Evolutionary conservation across 179 eudicot genomes (phyloP), one percentile per base, ranked within the genome.

Genomic region (Patellifolia procumbens): DNA sequence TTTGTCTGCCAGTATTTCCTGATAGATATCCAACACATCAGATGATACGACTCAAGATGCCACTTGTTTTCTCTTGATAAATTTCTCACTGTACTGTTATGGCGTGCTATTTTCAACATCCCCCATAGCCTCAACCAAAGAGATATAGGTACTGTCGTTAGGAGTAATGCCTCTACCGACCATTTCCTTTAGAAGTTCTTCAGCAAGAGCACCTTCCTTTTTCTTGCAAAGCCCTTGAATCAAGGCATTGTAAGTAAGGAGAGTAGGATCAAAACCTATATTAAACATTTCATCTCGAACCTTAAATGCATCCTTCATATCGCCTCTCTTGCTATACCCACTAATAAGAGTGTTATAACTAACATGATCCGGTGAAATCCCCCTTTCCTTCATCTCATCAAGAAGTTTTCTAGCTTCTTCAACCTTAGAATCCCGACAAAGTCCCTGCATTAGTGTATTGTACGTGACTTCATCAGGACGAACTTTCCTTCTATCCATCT

Each of bases 291-390:
- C 93, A 83, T 92, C 96, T 52, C 88, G 86, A 78, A 88, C 83
- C 82, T 80, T 82, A 31, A 91, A 83, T 32, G 96, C 93, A 77
- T 87, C 91, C 56, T 88, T 85, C 81, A 86, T 46, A 81, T 92
- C 91, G 67, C 94, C 94, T 82, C 85, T 85, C 86, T 79, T 85
- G 81, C 96, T 87, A 76, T 88, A 92, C 53, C 97, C 96, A 65
- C 93, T 85, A 29, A 92, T 89, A 61, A 91, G 86, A 42, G 93
- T 91, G 78, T 89, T 91, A 55, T 86, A 92, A 69, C 88, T 91
- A 59, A 91, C 78, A 75, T 87, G 81, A 86, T 89, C 93, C 7
- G 96, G 97, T 63, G 76, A 74, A 81, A 91, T 89, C 51, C 92
- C 97, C 75, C 82, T 87, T 75, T 68, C 80, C 81, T 83, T 89